Evolutionary conservation across 305 asterid genomes (phyloP), one percentile per base, ranked within the genome.

Genomic region (Withania somnifera): DNA sequence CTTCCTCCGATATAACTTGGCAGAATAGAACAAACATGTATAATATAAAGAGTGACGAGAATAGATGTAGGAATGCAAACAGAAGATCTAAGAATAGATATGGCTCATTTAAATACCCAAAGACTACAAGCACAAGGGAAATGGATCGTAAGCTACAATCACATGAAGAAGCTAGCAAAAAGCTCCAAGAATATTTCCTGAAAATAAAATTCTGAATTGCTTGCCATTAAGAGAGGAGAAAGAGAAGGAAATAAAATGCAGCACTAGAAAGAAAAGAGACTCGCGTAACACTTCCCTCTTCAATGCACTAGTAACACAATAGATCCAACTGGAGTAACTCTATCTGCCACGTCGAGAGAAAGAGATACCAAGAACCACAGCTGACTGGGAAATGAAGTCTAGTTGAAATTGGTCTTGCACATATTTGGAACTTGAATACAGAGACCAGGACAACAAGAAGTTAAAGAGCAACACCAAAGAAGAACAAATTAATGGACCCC

Each of bases 401-500:
- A 6, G 69, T n/a, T 61, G 42, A 28, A 52, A 60, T 60, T 60
- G 67, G 67, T 61, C 11, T 61, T 6, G 69, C 40, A 61, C 42
- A 28, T 22, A 61, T 14, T 61, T 13, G 69, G 69, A 2, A 26
- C 40, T 61, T 61, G 83, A 53, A 81, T 50, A 53, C 76, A 80
- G 24, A 82, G 20, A 79, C 81, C 84, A 67, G 77, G 82, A 50
- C 64, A 69, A 78, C 71, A 56, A 82, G 67, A 82, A 82, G 47
- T 64, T 36, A 56, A 76, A 84, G 36, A 83, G 80, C 76, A 47
- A 83, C 66, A 61, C 83, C 84, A 73, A 73, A 51, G 34, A 82
- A 81, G 63, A 82, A 79, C 85, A 85, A 83, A 83, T 78, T 68
- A 30, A 60, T 80, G 81, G 86, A 76, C 80, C 78, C 40, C 81